Base-by-base conservation (phyloP, 768 basidiomycete species). In the Filobasidium floriforme region DNA sequence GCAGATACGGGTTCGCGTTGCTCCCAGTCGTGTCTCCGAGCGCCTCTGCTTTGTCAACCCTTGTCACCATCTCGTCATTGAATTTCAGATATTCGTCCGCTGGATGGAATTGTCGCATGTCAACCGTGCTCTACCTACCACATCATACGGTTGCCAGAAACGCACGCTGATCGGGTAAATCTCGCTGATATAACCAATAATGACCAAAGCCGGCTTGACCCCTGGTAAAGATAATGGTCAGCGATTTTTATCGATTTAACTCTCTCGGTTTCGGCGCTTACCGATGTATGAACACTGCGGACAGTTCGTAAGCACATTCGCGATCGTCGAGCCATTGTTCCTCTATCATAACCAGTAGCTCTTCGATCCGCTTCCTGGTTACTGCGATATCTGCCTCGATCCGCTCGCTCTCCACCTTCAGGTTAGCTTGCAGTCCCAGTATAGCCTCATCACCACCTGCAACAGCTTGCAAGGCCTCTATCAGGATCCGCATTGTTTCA, bases 231-330 rank as follows among this genome's bases (percentile, higher is more conserved):
- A 57, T 18, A 55, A 2, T 6, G 6, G 18, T 60, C 18, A 19
- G 22, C n/a, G 5, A 19, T 1, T 19, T 5, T 5, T 41, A 2
- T n/a, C n/a, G 18, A 44, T 19, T 15, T 22, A 10, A 41, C 59
- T 15, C 32, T 26, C 40, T 29, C 59, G 6, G 24, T 26, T 55
- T 43, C 10, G 41, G 19, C 87, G 88, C 62, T 87, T 84, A 59
- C 92, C 93, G 87, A 77, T 98, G 93, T 67, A 97, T 88, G 81
- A 80, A 98, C 22, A 97, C 94, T 11, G 90, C 89, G 0, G 90
- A 91, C 52, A 98, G 83, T 74, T 96, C 90, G 75, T 96, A 98
- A 37, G 87, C 86, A 9, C 85, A 85, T 37, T 82, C 79, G 18
- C 76, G 82, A 52, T 85, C 85, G 69, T 86, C 84, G 54, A 79